Base-by-base conservation (phyloP, 177 flowering plant genomes). In the Vitis hybrid region DNA sequence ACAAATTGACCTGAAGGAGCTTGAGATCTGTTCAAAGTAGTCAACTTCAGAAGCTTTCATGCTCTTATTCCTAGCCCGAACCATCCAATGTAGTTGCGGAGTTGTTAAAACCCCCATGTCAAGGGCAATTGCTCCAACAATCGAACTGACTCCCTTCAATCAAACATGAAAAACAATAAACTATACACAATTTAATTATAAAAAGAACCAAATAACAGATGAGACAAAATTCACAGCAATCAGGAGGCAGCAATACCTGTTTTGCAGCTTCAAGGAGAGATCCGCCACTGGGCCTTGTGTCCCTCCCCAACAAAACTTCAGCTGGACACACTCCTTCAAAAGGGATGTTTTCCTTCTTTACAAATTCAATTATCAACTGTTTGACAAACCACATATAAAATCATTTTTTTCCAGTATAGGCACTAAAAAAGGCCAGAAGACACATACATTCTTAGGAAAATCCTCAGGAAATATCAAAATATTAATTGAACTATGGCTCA, bases 1-100 rank as follows among this genome's bases (percentile, higher is more conserved):
- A n/a, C 60, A 60, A 66, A 81, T 81, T 27, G 63, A 93, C 99
- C 93, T 83, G 81, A 89, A 93, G 24, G 96, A 90, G 66, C 73
- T 80, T n/a, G 89, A 84, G 46, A 95, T 79, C 70, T 88, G 90
- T 64, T 86, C 76, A 74, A 77, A 92, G 72, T 94, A 94, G 71
- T 84, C 91, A 40, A 46, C 4, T 82, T 92, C 95, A 16, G 89
- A 78, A 46, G 87, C 87, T 60, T 79, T 77, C 60, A 76, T 50
- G 67, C 94, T 91, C 71, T 81, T 90, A 72, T 93, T 94, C 69
- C 81, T 85, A 51, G 83, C 76, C 15, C 91, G 95, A 72, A 94
- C 97, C 94, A 94, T 92, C 98, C 97, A 94, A 66, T 94, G 98
- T 15, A 94, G 81, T 64, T 93, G 91, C 52, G 98, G 98, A 11